phyloP scores from a whole-genome alignment of 2,329 filamentous ascomycete species.

The Monilinia laxa region DNA sequence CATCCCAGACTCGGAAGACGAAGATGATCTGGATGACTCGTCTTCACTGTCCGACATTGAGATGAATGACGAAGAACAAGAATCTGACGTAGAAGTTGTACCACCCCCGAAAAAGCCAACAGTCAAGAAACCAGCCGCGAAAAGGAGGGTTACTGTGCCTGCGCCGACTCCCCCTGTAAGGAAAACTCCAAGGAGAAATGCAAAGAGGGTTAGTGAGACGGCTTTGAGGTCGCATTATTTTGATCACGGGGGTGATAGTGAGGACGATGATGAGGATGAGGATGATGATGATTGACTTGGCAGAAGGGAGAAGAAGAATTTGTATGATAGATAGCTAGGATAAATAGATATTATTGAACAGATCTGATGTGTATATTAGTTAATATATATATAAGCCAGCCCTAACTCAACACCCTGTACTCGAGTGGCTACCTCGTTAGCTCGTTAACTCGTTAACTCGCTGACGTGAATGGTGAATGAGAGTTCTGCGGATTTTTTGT shows the following conservation, averaged over 20 bases:
- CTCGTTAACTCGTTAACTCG: too few species aligned
- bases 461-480: too few species aligned
- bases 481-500: too few species aligned
- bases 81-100: neutral
- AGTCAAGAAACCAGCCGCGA: constrained; percentile 19
- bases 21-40: constrained; percentile 19
- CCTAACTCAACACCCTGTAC: too few species aligned
- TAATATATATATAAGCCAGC: too few species aligned
- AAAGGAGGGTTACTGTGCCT: constrained; percentile 17
- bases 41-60: constrained; percentile 16
- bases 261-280: neutral
- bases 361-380: too few species aligned
- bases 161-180: constrained; percentile 20
- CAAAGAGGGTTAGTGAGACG: constrained; percentile 35
- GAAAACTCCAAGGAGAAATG: constrained; percentile 34
- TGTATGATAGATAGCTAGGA: too few species aligned
- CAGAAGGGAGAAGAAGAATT: neutral
- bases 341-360: too few species aligned
- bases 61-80: neutral
- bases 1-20: constrained; percentile 26
- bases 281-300: too few species aligned
- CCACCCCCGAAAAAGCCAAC: neutral
- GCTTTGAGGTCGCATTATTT: constrained; percentile 39
- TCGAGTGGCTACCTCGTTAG: too few species aligned
- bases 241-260: constrained; percentile 33